Conservation (phyloP, 352 stramenopile species). For the Globisporangium nunn region DNA sequence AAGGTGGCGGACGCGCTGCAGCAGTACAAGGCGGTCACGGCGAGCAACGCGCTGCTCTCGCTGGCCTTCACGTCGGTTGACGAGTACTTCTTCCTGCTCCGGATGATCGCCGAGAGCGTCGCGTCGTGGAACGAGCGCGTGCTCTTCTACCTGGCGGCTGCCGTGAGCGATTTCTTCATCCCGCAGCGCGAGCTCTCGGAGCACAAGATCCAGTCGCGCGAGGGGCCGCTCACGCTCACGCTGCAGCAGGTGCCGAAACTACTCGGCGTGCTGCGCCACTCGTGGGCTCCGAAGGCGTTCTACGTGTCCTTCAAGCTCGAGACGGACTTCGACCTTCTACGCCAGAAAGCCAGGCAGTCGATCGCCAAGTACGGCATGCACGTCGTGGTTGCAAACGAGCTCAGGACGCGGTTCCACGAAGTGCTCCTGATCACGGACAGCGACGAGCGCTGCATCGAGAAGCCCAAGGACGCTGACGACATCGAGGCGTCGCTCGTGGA, state of each 20-base stretch:
- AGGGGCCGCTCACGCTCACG: constrained; percentile 65
- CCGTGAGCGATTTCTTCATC: constrained; percentile 98
- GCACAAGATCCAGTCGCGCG: constrained; percentile 97
- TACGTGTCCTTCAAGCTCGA: constrained; percentile 99
- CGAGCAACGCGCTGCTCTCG: constrained; percentile 61
- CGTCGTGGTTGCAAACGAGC: constrained; percentile 96
- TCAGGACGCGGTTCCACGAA: constrained; percentile 91
- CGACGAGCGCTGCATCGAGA: constrained; percentile 44
- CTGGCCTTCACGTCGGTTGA: constrained; percentile 93
- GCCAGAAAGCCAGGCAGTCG: constrained; percentile 88
- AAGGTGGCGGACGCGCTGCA: constrained; percentile 45
- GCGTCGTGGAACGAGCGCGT: constrained; percentile 49
- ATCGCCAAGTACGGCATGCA: constrained; percentile 95
- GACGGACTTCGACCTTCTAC: constrained; percentile 93
- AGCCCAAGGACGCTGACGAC: constrained; percentile 51
- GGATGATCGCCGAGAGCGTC: constrained; percentile 66
- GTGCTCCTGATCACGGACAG: constrained; percentile 69
- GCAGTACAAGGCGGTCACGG: constrained; percentile 29
- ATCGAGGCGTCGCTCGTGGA: constrained; percentile 62
- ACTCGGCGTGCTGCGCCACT: constrained; percentile 83
- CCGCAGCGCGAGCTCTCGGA: constrained; percentile 78
- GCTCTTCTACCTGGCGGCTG: constrained; percentile 95
- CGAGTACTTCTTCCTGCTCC: constrained; percentile 94
- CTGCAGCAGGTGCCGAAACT: constrained; percentile 95
- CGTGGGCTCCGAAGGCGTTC: constrained; percentile 94